Evolutionary conservation across 1,284 basidiomycete species (phyloP), one percentile per base, ranked within the genome.

Genomic region (Fomitopsis pinicola): DNA sequence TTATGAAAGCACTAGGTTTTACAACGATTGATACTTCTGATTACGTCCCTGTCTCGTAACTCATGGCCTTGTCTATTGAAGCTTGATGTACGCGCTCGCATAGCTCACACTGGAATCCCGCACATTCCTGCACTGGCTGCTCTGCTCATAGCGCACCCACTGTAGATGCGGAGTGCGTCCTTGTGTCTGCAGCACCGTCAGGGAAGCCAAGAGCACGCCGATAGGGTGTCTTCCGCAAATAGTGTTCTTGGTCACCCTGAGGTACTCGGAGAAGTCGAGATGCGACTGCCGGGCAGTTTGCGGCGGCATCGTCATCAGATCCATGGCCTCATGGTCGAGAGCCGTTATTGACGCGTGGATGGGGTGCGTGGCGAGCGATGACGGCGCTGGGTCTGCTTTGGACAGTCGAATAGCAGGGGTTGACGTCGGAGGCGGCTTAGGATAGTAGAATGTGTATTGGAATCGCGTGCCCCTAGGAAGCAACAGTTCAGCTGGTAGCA

Each of bases 141-240:
- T 98, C 77, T 98, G 97, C 73, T 94, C 94, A 73, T 98, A 98
- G 65, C 89, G 80, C 36, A 95, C 91, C 87, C 94, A 97, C 63
- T 86, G 83, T 57, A 91, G 71, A 50, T 73, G 78, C 3, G 81
- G 72, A 7, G 74, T 73, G 22, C 72, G 75, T 36, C 77, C 74
- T 44, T 80, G 76, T 55, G 76, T 76, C 71, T 93, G 85, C 33
- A 96, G 71, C 5, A 77, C 75, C 1, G 84, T 71, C 42, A 98
- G 73, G 2, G 94, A 89, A 5, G 89, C 90, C 5, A 99, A 78
- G 5, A 99, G 79, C 0, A 98, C 91, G 0, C 95, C 93, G 63
- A 99, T 98, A 0, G 97, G 95, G 71, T 98, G 95, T 56, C 95
- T 80, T 0, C 97, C 97, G 69, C 97, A 99, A 48, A 99, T 97